A percentile compares a stretch with the other conserved stretches of the same genome.
phyloP scores from a whole-genome alignment of 495 filamentous ascomycete genomes.

The Podospora australis region DNA sequence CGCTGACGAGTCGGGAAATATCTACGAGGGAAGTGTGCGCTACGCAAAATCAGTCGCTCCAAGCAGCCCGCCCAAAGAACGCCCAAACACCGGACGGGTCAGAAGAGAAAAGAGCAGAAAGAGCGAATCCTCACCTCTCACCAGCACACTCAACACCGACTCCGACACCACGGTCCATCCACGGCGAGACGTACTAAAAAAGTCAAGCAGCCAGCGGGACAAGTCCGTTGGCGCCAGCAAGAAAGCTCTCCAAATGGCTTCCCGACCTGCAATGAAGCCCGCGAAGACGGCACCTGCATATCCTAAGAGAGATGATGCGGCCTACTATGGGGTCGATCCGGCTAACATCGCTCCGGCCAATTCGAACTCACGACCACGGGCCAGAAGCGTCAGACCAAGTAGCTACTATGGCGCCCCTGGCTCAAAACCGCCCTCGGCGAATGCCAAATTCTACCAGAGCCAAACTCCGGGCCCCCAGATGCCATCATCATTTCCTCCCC shows the following conservation, averaged over 20 bases:
- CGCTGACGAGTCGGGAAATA: conserved; percentile 37
- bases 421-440: conserved; percentile 24
- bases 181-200: conserved; percentile 23
- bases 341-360: conserved; percentile 22
- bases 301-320: conserved; percentile 18
- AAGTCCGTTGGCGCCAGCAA: conserved; percentile 13
- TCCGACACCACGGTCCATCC: conserved; percentile 38
- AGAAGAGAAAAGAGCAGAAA: conserved; percentile 30
- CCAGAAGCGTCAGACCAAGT: conserved; percentile 31
- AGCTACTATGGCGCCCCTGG: conserved; percentile 34
- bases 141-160: conserved; percentile 30
- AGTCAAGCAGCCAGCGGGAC: conserved; percentile 28
- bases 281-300: conserved; percentile 22
- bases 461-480: conserved; percentile 11
- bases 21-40: conserved; percentile 33
- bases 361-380: conserved; percentile 32
- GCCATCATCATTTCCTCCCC: conserved; percentile 14
- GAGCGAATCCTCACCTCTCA: conserved; percentile 29
- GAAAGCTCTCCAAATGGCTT: conserved; percentile 25
- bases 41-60: conserved; percentile 32
- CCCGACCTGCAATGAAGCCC: conserved; percentile 25
- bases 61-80: conserved; percentile 37
- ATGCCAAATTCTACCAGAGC: conserved; percentile 19
- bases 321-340: conserved; percentile 35
- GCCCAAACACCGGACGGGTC: conserved; percentile 39